A percentile compares a stretch with the other conserved stretches of the same genome.
Conservation (phyloP, 2,329 filamentous ascomycete genomes). For the Fusarium praegraminearum region DNA sequence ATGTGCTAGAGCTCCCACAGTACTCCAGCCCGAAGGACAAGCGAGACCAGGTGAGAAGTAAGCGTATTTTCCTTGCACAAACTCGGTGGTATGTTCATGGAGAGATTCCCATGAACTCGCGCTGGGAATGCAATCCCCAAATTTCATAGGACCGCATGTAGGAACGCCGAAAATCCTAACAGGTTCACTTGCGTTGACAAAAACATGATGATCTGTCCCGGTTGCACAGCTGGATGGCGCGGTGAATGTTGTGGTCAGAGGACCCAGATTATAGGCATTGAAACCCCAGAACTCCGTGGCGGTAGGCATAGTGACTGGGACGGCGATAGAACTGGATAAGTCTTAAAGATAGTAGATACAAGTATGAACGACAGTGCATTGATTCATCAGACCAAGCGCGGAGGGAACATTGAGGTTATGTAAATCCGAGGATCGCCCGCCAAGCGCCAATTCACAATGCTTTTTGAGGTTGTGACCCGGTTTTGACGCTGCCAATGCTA, state of each 20-base stretch:
- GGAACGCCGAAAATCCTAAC: not conserved
- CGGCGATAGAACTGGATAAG: not conserved
- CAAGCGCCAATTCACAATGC: not conserved
- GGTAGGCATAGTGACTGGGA: not conserved
- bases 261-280: not conserved
- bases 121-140: constrained; percentile 38
- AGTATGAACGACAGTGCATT: not conserved
- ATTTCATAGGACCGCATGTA: not conserved
- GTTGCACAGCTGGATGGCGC: not conserved
- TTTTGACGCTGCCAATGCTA: not conserved
- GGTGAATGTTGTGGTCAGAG: not conserved
- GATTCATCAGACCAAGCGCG: too few species aligned
- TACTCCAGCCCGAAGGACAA: constrained; percentile 46
- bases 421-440: not conserved
- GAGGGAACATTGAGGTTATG: not conserved
- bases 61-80: not conserved
- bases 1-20: constrained; percentile 33
- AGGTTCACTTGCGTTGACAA: not conserved
- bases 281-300: not conserved
- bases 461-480: not conserved
- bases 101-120: constrained; percentile 7
- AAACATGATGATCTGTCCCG: not conserved
- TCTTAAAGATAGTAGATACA: not conserved
- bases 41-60: constrained; percentile 9
- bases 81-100: not conserved